These are phyloP conservation scores for Ogataea siamensis DNA, from an alignment of 805 yeast species.

Conservation along the genomic window DNA sequence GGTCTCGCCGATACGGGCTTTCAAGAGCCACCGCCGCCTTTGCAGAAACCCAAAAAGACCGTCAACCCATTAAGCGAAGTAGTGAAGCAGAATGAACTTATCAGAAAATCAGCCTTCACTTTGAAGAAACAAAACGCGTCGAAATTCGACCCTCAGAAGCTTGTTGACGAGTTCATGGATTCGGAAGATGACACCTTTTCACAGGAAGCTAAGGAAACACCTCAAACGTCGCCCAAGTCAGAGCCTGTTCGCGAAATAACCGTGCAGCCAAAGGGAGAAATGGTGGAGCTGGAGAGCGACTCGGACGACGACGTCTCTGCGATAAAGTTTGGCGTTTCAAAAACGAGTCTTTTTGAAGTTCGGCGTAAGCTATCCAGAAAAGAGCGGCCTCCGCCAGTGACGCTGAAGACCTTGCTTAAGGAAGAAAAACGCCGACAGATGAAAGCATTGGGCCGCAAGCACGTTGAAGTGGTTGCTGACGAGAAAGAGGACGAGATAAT, in stretches of 20 bases:
- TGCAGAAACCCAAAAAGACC: slow-evolving; percentile 14
- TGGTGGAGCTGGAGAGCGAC: slow-evolving; percentile 18
- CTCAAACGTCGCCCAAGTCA: slow-evolving; percentile 22
- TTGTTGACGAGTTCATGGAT: slow-evolving; percentile 23
- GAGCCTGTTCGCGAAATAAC: neutral
- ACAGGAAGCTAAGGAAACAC: slow-evolving; percentile 15
- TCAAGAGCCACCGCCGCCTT: no score
- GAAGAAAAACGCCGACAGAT: slow-evolving; percentile 19
- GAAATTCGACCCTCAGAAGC: slow-evolving; percentile 24
- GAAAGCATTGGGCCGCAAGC: slow-evolving; percentile 12
- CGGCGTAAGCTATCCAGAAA: slow-evolving; percentile 18
- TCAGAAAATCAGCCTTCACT: slow-evolving; percentile 17
- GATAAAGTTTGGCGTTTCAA: slow-evolving; percentile 15
- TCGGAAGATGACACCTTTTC: slow-evolving; percentile 25
- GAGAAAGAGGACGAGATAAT: slow-evolving; percentile 21
- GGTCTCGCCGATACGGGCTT: no score
- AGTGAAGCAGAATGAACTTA: slow-evolving; percentile 22
- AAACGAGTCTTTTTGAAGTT: slow-evolving; percentile 17
- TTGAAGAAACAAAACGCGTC: slow-evolving; percentile 18
- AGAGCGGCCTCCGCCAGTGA: slow-evolving; percentile 11
- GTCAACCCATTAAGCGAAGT: slow-evolving; percentile 14
- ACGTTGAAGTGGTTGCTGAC: slow-evolving; percentile 14
- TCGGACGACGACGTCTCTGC: slow-evolving; percentile 21
- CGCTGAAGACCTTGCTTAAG: slow-evolving; percentile 17
- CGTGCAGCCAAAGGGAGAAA: slow-evolving; percentile 2